Evolutionary conservation across 148 eudicot genomes (phyloP), one percentile per base, ranked within the genome.

Genomic region (Rhododendron griersonianum): DNA sequence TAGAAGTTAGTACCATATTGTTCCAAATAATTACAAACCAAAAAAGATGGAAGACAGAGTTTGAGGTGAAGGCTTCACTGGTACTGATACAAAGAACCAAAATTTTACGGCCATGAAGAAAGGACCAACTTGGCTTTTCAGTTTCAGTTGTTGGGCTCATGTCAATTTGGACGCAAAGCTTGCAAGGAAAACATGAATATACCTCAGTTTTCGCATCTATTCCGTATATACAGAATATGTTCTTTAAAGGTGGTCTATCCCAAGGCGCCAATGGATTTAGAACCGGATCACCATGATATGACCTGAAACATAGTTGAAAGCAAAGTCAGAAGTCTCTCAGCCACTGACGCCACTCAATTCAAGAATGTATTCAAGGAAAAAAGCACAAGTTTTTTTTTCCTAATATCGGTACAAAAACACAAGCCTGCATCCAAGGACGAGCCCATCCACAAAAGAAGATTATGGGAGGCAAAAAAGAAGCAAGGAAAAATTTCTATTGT

Each of bases 191-290:
- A 33, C 81, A 65, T 19, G n/a, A 81, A 73, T 41, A 10, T 94
- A 97, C 99, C 98, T 97, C 99, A 77, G 99, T 97, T 90, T 92
- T 97, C 25, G 81, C 85, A 91, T 97, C 99, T 90, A 92, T 85
- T 85, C 99, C 99, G 87, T 97, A 97, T 63, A 95, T 97, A 88
- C 99, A 97, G 86, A 97, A 97, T 82, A 97, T 94, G 86, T 95
- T 97, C 92, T 93, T 97, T 73, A 97, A 84, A 76, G 99, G 98
- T 69, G 98, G 99, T 90, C 99, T 92, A 44, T 95, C 98, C 99
- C 98, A 97, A 53, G 98, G 99, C 71, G 96, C 89, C 73, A 97
- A 91, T 80, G 99, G 99, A 90, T 97, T 95, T 81, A 95, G 83
- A 90, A 97, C 90, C 41, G 98, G 98, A 93, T 97, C 99, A 71